A percentile compares a stretch with the other conserved stretches of the same genome.
Conservation (phyloP, 108 stramenopile species). For the Conticribra weissflogii region DNA sequence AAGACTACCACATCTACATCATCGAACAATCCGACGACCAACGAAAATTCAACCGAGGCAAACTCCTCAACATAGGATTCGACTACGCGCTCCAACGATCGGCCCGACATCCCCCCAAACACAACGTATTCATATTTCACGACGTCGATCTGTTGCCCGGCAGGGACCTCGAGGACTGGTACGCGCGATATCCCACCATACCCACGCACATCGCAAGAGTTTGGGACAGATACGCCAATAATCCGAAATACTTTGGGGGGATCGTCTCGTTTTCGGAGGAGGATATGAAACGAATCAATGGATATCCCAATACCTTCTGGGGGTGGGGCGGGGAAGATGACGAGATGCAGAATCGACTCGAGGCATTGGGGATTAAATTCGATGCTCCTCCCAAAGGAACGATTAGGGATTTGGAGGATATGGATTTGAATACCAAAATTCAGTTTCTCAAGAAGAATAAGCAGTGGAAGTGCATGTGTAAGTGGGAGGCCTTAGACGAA, state of each 20-base stretch:
- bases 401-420: conserved; percentile 78
- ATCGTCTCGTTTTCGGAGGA: conserved; percentile 84
- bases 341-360: conserved; percentile 91
- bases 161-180: conserved; percentile 71
- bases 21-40: conserved; percentile 95
- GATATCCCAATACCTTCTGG: conserved; percentile 98
- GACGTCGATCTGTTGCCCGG: conserved; percentile 97
- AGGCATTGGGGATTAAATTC: conserved; percentile 72
- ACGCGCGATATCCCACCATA: conserved; percentile 76
- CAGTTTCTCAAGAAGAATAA: conserved; percentile 71
- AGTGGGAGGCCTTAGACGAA: conserved; percentile 96
- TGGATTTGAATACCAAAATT: conserved; percentile 78
- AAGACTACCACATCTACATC: conserved; percentile 93
- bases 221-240: conserved; percentile 97
- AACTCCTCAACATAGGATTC: conserved; percentile 98
- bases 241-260: conserved; percentile 98
- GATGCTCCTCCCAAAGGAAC: conserved; percentile 57
- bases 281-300: conserved; percentile 94
- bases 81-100: conserved; percentile 76
- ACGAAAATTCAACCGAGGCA: conserved; percentile 99
- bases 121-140: conserved; percentile 95
- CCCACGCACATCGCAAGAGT: conserved; percentile 97
- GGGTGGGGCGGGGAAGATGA: conserved; percentile 99
- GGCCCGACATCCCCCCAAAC: conserved; percentile 43
- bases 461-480: conserved; percentile 97